Base-by-base conservation (phyloP, 2,329 filamentous ascomycete genomes). In the Myriangium duriaei region DNA sequence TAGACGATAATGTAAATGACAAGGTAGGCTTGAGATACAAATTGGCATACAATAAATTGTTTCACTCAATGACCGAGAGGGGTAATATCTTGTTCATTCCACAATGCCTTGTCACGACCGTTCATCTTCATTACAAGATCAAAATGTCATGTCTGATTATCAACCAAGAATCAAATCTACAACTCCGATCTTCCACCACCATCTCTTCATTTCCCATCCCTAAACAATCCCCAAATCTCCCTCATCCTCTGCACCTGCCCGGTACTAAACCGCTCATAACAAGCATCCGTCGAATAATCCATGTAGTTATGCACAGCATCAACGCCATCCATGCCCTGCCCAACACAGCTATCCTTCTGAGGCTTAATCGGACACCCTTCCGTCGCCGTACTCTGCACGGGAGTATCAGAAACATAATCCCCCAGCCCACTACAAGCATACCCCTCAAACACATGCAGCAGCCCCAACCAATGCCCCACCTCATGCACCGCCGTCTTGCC, bases 221-320 rank as follows among this genome's bases (percentile, higher is more conserved):
- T 50, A 49, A 61, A 65, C 46, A 62, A 56, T 24, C 47, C 53
- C 64, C 66, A 75, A 58, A 74, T 63, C 46, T 52, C 64, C 45
- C 61, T 56, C 62, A 74, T 72, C 37, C 71, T 53, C 41, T 57
- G 50, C 13, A 61, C 55, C 58, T 74, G 71, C 28, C 60, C 56
- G 2, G 55, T 48, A 5, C 69, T 71, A 44, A 74, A 74, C 2
- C 52, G 58, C 45, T 60, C 59, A 51, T 74, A 74, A 44, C 71
- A 74, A 13, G 59, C 62, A 58, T 74, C 71, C 5, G 58, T 64
- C 4, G 62, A 66, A 50, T 74, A 74, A 52, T 76, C 72, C 71
- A 76, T 75, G 47, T 68, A 74, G 49, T 75, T 72, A 42, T 71
- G 66, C 39, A 75, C 67, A 3, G 67, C 58, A 52, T 75, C 72